phyloP scores from a whole-genome alignment of 73 alveolate genomes.

The Paramecium caudatum region DNA sequence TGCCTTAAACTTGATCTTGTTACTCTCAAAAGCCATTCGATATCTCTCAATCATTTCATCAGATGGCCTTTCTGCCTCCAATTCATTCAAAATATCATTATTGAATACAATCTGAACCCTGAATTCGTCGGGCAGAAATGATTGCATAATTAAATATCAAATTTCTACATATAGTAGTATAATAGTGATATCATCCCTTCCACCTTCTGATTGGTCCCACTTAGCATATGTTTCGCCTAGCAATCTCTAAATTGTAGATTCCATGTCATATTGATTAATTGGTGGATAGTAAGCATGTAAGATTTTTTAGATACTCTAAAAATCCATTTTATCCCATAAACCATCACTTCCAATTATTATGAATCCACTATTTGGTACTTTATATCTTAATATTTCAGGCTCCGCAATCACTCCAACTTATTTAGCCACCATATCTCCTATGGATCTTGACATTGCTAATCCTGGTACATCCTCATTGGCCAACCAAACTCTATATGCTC shows the following conservation, averaged over 20 bases:
- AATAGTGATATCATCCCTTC: constrained; percentile 49
- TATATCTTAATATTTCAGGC: constrained; percentile 74
- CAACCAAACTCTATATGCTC: constrained; percentile 78
- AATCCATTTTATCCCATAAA: constrained; percentile 77
- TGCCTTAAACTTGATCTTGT: constrained; percentile 35
- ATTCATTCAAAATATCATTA: constrained; percentile 43
- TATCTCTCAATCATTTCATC: constrained; percentile 16
- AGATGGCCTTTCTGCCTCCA: constrained; percentile 59
- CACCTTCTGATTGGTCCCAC: not conserved
- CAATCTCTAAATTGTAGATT: not conserved
- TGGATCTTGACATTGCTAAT: constrained; percentile 79
- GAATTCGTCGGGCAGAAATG: not conserved
- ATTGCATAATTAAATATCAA: not conserved
- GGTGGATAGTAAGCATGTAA: not conserved
- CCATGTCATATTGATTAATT: not conserved
- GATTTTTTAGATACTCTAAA: constrained; percentile 32
- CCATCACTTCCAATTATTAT: constrained; percentile 79
- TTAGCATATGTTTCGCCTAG: not conserved
- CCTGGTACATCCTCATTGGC: constrained; percentile 73
- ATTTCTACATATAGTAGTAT: constrained; percentile 12
- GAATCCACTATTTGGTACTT: constrained; percentile 36
- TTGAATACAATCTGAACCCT: constrained; percentile 29
- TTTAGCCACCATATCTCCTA: constrained; percentile 78
- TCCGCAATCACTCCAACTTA: constrained; percentile 78
- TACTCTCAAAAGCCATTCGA: not conserved